Percentiles rank a stretch among this genome's conserved stretches.
phyloP scores from a whole-genome alignment of 768 basidiomycete genomes.

The Lanmaoa pseudosensibilis region DNA sequence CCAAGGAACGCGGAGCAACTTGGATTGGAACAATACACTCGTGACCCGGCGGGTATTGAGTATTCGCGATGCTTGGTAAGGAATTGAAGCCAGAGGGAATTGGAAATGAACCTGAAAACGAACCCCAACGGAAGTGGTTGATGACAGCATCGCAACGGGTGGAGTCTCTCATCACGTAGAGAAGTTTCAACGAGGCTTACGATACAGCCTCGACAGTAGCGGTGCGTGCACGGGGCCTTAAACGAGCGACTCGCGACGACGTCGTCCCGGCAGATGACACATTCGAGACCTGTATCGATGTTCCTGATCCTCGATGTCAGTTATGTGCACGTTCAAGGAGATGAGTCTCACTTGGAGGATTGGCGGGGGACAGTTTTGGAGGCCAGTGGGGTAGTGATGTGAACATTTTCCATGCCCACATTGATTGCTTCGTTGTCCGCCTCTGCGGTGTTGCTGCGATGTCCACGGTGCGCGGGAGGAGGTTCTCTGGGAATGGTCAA shows the following conservation, averaged over 20 bases:
- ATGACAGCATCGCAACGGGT: constrained; percentile 53
- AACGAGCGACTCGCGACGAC: constrained; percentile 27
- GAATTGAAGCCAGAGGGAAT: constrained; percentile 33
- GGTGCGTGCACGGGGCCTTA: constrained; percentile 45
- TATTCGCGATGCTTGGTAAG: constrained; percentile 48
- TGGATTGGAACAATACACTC: constrained; percentile 51
- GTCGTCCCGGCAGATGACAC: constrained; percentile 44
- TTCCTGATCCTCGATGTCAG: constrained; percentile 1
- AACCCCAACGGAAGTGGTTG: constrained; percentile 35
- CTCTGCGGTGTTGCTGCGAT: not conserved
- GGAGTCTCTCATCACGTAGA: constrained; percentile 50
- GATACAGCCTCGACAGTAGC: constrained; percentile 49
- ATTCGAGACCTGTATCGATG: constrained; percentile 18
- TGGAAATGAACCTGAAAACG: constrained; percentile 33
- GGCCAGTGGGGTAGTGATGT: not conserved
- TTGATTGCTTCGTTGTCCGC: not conserved
- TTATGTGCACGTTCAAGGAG: not conserved
- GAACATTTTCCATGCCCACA: not conserved
- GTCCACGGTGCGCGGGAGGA: not conserved
- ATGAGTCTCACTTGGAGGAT: constrained; percentile 2
- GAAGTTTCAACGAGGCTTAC: constrained; percentile 41
- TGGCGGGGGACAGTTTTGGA: not conserved
- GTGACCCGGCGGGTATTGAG: constrained; percentile 37
- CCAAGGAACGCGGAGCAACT: constrained; percentile 57
- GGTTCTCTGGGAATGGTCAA: constrained; percentile 13